phyloP scores from a whole-genome alignment of 2,329 filamentous ascomycete genomes.

The Fusarium subglutinans region DNA sequence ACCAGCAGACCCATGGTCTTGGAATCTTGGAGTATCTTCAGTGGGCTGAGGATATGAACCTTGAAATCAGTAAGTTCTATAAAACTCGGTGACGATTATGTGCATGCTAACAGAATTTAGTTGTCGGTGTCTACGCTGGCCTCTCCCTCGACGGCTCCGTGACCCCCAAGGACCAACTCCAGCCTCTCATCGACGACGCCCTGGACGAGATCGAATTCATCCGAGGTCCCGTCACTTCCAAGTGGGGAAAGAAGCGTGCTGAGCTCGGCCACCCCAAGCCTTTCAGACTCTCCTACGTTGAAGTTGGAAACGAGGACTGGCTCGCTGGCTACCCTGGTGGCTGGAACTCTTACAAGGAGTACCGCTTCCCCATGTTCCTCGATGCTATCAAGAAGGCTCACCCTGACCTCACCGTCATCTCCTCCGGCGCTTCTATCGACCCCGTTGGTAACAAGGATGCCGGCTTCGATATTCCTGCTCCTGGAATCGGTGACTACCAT shows the following conservation, averaged over 20 bases:
- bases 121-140: constrained; percentile 68
- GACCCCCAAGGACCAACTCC: constrained; percentile 60
- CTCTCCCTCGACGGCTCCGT: constrained; percentile 63
- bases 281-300: constrained; percentile 68
- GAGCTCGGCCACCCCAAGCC: constrained; percentile 69
- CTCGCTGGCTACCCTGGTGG: constrained; percentile 59
- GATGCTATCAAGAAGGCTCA: constrained; percentile 66
- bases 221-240: constrained; percentile 60
- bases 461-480: constrained; percentile 51
- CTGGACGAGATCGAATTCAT: constrained; percentile 72
- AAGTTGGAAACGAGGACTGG: constrained; percentile 76
- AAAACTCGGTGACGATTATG: fast-evolving
- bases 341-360: constrained; percentile 60
- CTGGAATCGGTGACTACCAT: constrained; percentile 60
- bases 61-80: constrained; percentile 54
- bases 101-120: constrained; percentile 19
- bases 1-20: constrained; percentile 69
- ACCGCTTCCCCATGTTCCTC: constrained; percentile 68
- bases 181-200: constrained; percentile 66
- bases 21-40: constrained; percentile 70
- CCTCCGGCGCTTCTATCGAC: constrained; percentile 58
- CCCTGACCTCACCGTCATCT: constrained; percentile 66
- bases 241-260: constrained; percentile 67
- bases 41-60: constrained; percentile 68
- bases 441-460: constrained; percentile 27